A percentile compares a stretch with the other conserved stretches of the same genome.
These are phyloP conservation scores for Hymenoscyphus infarciens DNA, from an alignment of 2,329 filamentous ascomycete species.

Conservation along the genomic window DNA sequence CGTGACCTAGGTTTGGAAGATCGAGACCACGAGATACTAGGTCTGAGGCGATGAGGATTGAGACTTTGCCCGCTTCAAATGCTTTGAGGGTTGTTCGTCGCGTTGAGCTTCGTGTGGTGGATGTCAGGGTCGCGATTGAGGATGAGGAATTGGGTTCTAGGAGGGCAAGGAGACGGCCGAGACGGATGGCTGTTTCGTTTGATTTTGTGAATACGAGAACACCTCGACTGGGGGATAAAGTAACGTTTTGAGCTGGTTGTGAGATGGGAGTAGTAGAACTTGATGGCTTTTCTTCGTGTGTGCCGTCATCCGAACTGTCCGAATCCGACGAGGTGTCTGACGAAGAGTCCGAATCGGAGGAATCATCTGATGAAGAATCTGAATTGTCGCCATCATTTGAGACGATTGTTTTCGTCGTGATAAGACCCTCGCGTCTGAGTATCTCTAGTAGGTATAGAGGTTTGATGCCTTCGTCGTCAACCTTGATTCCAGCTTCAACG, in stretches of 20 bases:
- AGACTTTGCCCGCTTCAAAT: slow-evolving; percentile 61
- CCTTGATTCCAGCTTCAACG: slow-evolving; percentile 62
- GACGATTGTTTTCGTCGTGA: slow-evolving; percentile 21
- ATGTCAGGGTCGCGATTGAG: slow-evolving; percentile 68
- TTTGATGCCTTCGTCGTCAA: slow-evolving; percentile 67
- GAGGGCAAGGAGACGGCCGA: slow-evolving; percentile 73
- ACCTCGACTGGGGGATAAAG: slow-evolving; percentile 27
- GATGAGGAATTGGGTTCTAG: slow-evolving; percentile 56
- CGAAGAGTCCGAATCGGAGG: slow-evolving; percentile 31
- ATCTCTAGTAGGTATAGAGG: slow-evolving; percentile 82
- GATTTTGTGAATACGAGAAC: slow-evolving; percentile 87
- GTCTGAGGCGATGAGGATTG: slow-evolving; percentile 84
- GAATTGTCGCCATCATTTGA: slow-evolving; percentile 22
- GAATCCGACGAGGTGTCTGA: slow-evolving; percentile 23
- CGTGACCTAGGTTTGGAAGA: slow-evolving; percentile 71
- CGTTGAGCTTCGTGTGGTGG: slow-evolving; percentile 68
- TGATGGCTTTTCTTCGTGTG: slow-evolving; percentile 9
- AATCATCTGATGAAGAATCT: not conserved
- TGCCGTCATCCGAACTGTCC: slow-evolving; percentile 4
- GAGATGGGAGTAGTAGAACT: not conserved
- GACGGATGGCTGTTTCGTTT: slow-evolving; percentile 80
- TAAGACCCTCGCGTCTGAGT: slow-evolving; percentile 55
- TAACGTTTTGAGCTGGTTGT: not conserved
- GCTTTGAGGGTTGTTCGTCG: slow-evolving; percentile 64
- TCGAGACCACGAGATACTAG: slow-evolving; percentile 91